These are phyloP conservation scores for Sporothrix dimorphospora DNA, from an alignment of 2,329 filamentous ascomycete species.

Conservation along the genomic window DNA sequence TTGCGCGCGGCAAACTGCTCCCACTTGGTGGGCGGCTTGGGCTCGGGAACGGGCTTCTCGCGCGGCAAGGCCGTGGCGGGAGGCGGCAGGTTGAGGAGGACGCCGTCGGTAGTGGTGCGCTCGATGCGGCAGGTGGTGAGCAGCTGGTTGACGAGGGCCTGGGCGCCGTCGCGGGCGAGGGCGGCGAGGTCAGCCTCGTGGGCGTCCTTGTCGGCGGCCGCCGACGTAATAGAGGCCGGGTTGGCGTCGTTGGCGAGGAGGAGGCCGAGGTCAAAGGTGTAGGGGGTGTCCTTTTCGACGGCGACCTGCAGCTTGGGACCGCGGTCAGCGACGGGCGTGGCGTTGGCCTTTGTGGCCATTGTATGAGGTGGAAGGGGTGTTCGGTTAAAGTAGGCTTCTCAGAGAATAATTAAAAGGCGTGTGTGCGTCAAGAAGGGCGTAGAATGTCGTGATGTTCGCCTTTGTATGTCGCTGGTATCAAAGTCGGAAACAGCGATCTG, in stretches of 20 bases:
- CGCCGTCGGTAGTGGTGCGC: constrained; percentile 65
- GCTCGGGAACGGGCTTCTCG: constrained; percentile 85
- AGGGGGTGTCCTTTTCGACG: constrained; percentile 82
- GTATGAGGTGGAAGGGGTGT: constrained; percentile 14
- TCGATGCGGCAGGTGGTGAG: constrained; percentile 83
- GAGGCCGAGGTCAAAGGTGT: constrained; percentile 89
- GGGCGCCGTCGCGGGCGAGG: constrained; percentile 84
- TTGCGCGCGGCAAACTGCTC: constrained; percentile 95
- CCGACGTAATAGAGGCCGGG: constrained; percentile 60
- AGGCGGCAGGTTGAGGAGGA: constrained; percentile 77
- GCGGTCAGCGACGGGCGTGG: constrained; percentile 39
- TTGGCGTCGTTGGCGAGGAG: constrained; percentile 87
- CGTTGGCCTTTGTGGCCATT: constrained; percentile 37
- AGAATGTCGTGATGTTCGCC: background rate
- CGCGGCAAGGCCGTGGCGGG: constrained; percentile 75
- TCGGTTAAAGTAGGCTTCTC: background rate
- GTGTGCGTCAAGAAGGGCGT: background rate
- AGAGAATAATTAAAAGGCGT: background rate
- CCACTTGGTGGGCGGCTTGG: constrained; percentile 89
- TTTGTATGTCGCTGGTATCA: background rate
- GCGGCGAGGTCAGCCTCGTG: constrained; percentile 59
- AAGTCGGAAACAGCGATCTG: background rate
- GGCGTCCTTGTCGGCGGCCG: constrained; percentile 57
- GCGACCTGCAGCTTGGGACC: constrained; percentile 59
- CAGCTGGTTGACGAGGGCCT: constrained; percentile 91